Percentiles rank a stretch among this genome's conserved stretches.
phyloP scores from a whole-genome alignment of 257 asterid genomes.

The Rubia yunnanensis region DNA sequence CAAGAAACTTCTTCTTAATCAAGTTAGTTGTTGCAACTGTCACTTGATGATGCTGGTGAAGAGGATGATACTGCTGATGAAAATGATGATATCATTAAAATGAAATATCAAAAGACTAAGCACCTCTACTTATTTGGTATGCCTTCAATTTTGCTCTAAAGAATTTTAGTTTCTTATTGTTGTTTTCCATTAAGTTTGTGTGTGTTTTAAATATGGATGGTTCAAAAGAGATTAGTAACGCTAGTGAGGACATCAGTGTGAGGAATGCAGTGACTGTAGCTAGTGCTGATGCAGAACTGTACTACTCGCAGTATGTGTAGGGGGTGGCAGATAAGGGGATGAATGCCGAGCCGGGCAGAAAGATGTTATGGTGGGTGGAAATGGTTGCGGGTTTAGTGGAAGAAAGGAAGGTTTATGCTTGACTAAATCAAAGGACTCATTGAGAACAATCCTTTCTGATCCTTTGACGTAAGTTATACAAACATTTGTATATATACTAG shows the following conservation, averaged over 20 bases:
- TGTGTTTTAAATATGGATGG: constrained; percentile 20
- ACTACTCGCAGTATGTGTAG: constrained; percentile 44
- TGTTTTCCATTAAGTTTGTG: not conserved
- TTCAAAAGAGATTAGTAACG: constrained; percentile 34
- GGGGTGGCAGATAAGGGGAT: constrained; percentile 46
- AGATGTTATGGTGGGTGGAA: constrained; percentile 34
- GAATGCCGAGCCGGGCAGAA: no score
- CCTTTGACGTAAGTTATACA: constrained; percentile 60
- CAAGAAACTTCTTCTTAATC: no score
- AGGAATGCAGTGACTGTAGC: constrained; percentile 41
- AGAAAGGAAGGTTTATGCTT: constrained; percentile 47
- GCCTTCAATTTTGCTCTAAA: not conserved
- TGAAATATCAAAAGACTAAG: constrained; percentile 34
- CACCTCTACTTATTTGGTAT: constrained; percentile 44
- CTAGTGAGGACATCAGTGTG: constrained; percentile 29
- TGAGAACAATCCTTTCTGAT: constrained; percentile 73
- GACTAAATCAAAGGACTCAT: constrained; percentile 58
- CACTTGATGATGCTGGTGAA: constrained; percentile 42
- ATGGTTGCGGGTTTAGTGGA: constrained; percentile 69
- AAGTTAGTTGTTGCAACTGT: no score
- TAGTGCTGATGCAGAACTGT: constrained; percentile 36
- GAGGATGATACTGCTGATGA: constrained; percentile 21
- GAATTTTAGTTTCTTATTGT: not conserved
- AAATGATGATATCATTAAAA: constrained; percentile 21
- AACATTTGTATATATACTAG: not conserved